Evolutionary conservation across 2,329 filamentous ascomycete species (phyloP).

Genomic region (Cadophora malorum): DNA sequence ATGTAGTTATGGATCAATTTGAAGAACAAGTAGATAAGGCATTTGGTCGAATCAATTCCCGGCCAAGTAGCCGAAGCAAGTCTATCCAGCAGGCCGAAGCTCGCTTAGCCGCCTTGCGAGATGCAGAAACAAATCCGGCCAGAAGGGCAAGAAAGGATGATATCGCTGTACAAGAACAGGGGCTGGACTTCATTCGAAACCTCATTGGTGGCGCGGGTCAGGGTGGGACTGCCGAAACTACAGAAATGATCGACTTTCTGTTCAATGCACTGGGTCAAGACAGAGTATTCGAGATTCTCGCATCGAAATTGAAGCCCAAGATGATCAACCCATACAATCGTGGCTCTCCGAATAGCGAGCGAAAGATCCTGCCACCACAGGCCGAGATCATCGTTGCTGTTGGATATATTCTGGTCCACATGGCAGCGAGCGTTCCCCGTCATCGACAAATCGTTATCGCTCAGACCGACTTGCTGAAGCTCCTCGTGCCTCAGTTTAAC

Average conservation of each 20-base stretch:
- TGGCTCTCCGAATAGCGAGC: constrained; percentile 51
- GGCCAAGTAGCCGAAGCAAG: constrained; percentile 43
- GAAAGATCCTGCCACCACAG: constrained; percentile 62
- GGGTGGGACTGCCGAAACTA: constrained; percentile 57
- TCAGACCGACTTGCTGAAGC: constrained; percentile 77
- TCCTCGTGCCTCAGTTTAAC: constrained; percentile 74
- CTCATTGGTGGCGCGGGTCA: constrained; percentile 71
- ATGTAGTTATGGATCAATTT: constrained; percentile 61
- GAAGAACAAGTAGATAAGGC: constrained; percentile 48
- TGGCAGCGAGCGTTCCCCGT: constrained; percentile 79
- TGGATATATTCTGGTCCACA: constrained; percentile 83
- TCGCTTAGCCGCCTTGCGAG: constrained; percentile 59
- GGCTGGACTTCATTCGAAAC: constrained; percentile 88
- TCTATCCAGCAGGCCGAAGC: constrained; percentile 56
- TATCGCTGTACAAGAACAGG: constrained; percentile 87
- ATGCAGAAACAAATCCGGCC: constrained; percentile 71
- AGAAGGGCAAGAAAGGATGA: constrained; percentile 78
- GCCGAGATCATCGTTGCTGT: constrained; percentile 78
- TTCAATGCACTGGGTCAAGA: constrained; percentile 78
- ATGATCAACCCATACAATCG: constrained; percentile 60
- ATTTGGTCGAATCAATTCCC: constrained; percentile 35
- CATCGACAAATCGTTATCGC: constrained; percentile 80
- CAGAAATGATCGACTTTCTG: constrained; percentile 84
- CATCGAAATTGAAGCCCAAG: constrained; percentile 74
- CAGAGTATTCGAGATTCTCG: constrained; percentile 80